Percentiles rank a stretch among this genome's conserved stretches.
Conservation (phyloP, 305 asterid genomes). For the Monarda citriodora region DNA sequence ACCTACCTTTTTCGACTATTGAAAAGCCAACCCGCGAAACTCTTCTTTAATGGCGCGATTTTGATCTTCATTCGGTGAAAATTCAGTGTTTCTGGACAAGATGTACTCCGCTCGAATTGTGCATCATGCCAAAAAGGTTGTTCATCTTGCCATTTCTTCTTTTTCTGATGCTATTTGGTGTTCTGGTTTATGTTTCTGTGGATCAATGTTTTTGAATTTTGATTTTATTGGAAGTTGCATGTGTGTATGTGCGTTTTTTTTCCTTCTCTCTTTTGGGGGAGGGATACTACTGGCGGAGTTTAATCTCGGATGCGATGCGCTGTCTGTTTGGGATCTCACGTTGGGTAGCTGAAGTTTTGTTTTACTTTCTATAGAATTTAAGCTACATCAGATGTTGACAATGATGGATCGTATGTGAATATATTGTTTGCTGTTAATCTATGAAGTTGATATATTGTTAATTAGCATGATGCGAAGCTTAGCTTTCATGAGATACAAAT, state of each 20-base stretch:
- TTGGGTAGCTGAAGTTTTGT: conserved; percentile 12
- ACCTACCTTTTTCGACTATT: conserved; percentile 22
- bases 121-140: conserved; percentile 76
- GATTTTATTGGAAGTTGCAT: conserved; percentile 3
- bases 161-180: neutral
- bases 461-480: conserved; percentile 11
- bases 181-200: conserved; percentile 4
- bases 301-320: conserved; percentile 8
- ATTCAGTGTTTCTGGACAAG: conserved; percentile 32
- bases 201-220: conserved; percentile 2
- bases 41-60: conserved; percentile 8
- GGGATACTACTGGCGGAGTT: conserved; percentile 11
- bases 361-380: conserved; percentile 1
- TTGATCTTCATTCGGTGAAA: conserved; percentile 17
- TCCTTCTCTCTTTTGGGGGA: neutral
- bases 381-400: neutral
- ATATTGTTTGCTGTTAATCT: conserved; percentile 4
- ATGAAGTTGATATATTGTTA: neutral
- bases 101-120: conserved; percentile 59
- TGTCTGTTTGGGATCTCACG: conserved; percentile 24
- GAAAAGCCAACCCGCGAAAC: conserved; percentile 22
- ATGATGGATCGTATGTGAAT: conserved; percentile 5
- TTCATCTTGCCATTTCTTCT: conserved; percentile 10
- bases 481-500: conserved; percentile 2
- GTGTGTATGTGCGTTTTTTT: neutral